Evolutionary conservation across 139 green algal genomes (phyloP).

Genomic region (Edaphochlamys debaryana): DNA sequence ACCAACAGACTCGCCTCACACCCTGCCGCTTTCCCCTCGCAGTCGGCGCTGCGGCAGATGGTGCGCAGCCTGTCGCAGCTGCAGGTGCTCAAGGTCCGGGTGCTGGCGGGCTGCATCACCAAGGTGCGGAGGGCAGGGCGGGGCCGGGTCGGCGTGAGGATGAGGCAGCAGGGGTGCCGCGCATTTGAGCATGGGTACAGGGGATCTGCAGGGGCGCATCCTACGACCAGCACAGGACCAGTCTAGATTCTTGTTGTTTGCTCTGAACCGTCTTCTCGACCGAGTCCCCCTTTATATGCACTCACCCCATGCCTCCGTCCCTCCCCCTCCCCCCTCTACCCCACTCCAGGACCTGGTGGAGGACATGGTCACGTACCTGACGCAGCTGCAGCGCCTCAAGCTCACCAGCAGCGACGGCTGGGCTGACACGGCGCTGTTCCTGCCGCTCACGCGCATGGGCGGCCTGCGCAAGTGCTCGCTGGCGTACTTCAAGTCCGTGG

Average conservation of each 20-base stretch:
- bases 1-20: too few relatives aligned
- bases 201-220: not conserved
- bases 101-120: conserved; percentile 42
- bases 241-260: too few relatives aligned
- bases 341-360: conserved; percentile 19
- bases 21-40: too few relatives aligned
- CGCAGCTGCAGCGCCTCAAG: conserved; percentile 36
- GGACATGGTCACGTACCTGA: conserved; percentile 37
- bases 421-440: conserved; percentile 31
- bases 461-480: conserved; percentile 42
- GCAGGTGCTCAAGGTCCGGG: conserved; percentile 46
- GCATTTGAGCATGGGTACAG: not conserved
- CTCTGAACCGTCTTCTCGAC: too few relatives aligned
- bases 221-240: too few relatives aligned
- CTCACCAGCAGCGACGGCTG: conserved; percentile 31
- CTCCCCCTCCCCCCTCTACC: not conserved
- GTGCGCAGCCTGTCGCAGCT: conserved; percentile 29
- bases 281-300: too few relatives aligned
- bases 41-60: conserved; percentile 34
- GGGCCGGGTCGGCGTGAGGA: too few relatives aligned
- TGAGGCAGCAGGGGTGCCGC: too few relatives aligned
- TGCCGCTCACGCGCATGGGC: conserved; percentile 22
- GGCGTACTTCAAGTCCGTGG: conserved; percentile 29
- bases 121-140: not conserved
- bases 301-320: too few relatives aligned